Evolutionary conservation across 208 protist species (phyloP).

Genomic region (Vickermania spadyakhi): DNA sequence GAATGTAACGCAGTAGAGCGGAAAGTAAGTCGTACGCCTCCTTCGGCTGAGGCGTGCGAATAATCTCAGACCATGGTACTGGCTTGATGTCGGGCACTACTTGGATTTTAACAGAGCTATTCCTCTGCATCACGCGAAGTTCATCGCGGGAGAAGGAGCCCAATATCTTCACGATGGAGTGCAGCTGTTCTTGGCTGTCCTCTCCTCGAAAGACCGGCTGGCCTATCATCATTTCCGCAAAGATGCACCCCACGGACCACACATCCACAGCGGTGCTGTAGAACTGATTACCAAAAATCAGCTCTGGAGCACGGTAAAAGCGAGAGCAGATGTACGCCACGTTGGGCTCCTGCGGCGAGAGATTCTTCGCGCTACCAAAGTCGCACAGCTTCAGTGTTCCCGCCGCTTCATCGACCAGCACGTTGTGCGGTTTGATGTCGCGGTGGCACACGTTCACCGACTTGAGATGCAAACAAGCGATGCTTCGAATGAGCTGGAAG

Average conservation of each 20-base stretch:
- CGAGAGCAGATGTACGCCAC: constrained; percentile 99
- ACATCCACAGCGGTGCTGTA: constrained; percentile 99
- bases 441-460: constrained; percentile 92
- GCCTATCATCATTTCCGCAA: constrained; percentile 99
- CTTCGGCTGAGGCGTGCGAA: constrained; percentile 32
- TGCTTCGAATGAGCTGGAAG: constrained; percentile 83
- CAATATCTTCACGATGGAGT: constrained; percentile 95
- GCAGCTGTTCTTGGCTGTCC: constrained; percentile 98
- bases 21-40: constrained; percentile 92
- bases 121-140: constrained; percentile 56
- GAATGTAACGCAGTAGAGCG: constrained; percentile 92
- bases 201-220: constrained; percentile 99
- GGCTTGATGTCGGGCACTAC: constrained; percentile 21
- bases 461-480: constrained; percentile 95
- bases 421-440: constrained; percentile 99
- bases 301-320: constrained; percentile 98
- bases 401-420: constrained; percentile 98
- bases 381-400: constrained; percentile 96
- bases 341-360: constrained; percentile 95
- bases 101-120: constrained; percentile 34
- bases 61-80: constrained; percentile 51
- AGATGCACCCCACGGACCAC: constrained; percentile 99
- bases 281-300: constrained; percentile 98
- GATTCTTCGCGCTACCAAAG: constrained; percentile 99
- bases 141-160: constrained; percentile 87